These are phyloP conservation scores for Candida oleophila DNA, from an alignment of 805 yeast species.

Conservation along the genomic window DNA sequence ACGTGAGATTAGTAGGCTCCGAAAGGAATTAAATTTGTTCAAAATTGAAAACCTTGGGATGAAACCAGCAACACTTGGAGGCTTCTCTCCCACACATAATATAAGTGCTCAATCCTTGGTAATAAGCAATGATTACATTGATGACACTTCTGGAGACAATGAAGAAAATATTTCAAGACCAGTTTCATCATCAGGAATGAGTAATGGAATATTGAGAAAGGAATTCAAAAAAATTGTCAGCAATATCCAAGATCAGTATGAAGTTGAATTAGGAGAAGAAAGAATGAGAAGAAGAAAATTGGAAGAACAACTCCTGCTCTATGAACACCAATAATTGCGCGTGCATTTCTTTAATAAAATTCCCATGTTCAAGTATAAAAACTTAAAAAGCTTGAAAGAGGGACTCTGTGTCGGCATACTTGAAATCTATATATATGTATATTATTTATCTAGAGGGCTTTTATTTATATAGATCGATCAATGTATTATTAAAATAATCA, in stretches of 20 bases:
- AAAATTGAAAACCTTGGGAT: constrained; percentile 46
- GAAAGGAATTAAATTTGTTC: constrained; percentile 44
- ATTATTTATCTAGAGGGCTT: neutral
- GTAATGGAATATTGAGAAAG: constrained; percentile 57
- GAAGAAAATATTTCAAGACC: constrained; percentile 18
- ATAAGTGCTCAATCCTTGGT: constrained; percentile 10
- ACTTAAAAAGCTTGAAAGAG: too few species aligned
- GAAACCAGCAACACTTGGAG: constrained; percentile 5
- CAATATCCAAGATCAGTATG: constrained; percentile 62
- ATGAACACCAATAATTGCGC: neutral
- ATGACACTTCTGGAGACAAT: constrained; percentile 2
- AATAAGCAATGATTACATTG: constrained; percentile 6
- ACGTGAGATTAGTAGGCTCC: constrained; percentile 41
- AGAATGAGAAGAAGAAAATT: constrained; percentile 49
- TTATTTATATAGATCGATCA: neutral
- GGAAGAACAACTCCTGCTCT: constrained; percentile 18
- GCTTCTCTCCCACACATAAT: constrained; percentile 13
- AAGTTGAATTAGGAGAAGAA: constrained; percentile 56
- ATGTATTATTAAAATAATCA: neutral
- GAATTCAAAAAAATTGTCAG: constrained; percentile 68
- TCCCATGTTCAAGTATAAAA: neutral
- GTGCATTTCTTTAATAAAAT: neutral
- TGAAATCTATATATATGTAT: too few species aligned
- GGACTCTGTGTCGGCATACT: too few species aligned
- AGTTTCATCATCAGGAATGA: constrained; percentile 24